A percentile compares a stretch with the other conserved stretches of the same genome.
Evolutionary conservation across 1,139 yeast genomes (phyloP).

Genomic region (Kodamaea ohmeri): DNA sequence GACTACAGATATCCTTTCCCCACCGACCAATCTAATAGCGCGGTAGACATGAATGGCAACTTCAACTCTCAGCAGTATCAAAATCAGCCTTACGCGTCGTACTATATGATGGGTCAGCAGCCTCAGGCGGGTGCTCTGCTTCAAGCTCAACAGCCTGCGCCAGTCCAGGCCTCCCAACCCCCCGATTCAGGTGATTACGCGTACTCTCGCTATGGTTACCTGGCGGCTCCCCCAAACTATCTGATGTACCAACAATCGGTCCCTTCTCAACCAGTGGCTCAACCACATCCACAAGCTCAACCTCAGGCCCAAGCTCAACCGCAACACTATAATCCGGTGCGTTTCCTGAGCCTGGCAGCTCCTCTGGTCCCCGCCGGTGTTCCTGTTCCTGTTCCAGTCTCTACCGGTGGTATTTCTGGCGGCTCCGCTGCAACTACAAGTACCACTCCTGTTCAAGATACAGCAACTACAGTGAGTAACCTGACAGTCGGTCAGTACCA

Average conservation of each 20-base stretch:
- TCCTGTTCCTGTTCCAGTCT: constrained; percentile 2
- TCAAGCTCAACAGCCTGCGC: constrained; percentile 1
- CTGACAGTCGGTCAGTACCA: constrained; percentile 48
- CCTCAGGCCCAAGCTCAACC: constrained; percentile 8
- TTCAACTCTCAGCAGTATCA: constrained; percentile 15
- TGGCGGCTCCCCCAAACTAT: constrained; percentile 14
- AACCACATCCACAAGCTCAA: constrained; percentile 13
- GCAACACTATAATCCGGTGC: constrained; percentile 12
- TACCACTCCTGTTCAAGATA: constrained; percentile 5
- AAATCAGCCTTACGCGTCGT: constrained; percentile 24
- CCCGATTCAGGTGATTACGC: constrained; percentile 5
- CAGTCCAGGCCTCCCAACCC: constrained; percentile 1
- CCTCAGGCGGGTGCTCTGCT: not conserved
- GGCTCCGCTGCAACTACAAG: too few relatives aligned
- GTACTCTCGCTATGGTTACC: constrained; percentile 4
- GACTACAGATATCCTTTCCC: constrained; percentile 5
- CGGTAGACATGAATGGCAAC: constrained; percentile 15
- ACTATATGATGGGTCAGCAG: constrained; percentile 11
- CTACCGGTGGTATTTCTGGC: not conserved
- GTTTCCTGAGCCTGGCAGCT: constrained; percentile 8
- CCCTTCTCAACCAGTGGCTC: constrained; percentile 14
- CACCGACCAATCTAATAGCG: constrained; percentile 2
- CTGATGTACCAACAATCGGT: constrained; percentile 15
- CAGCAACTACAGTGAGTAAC: constrained; percentile 19
- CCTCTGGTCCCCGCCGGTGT: constrained; percentile 6